Evolutionary conservation across 352 stramenopile species (phyloP), one percentile per base, ranked within the genome.

Genomic region (Pythium volutum): DNA sequence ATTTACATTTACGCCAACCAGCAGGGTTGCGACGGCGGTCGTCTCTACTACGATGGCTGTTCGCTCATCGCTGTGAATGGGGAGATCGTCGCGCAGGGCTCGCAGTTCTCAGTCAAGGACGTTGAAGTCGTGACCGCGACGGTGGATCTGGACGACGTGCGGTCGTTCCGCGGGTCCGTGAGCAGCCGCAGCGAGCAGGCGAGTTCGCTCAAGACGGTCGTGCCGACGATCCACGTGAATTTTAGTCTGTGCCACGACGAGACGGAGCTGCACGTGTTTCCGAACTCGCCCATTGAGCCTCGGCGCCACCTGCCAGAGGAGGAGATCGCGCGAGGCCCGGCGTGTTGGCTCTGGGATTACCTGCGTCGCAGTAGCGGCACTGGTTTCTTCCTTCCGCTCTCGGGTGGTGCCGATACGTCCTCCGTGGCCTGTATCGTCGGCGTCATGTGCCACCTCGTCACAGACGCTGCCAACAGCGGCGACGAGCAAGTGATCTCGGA

Each of bases 281-380:
- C 53, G 3, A 83, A 71, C n/a, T 54, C 73, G n/a, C 62, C 69
- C 8, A 81, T 97, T 48, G 59, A 89, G 6, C 69, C 96, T 10
- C 80, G 76, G 22, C 86, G 93, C 67, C 83, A 97, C 59, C 69
- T 76, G 6, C 91, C 96, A 2, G 95, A 99, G 67, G 96, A 99
- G 72, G 97, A 99, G 69, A 99, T 98, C 72, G 97, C 89, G 34
- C 77, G 98, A 2, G 97, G 97, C 5, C 97, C 97, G 2, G 97
- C 97, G 4, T 99, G 96, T 73, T 99, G 97, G 97, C 72, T 99
- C 33, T 99, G 97, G 97, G 97, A 99, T 76, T 99, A 99, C 74
- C 65, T 99, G 43, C 88, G 97, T 51, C 82, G 97, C 42, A 92
- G 70, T 79, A 87, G 69, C 11, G 81, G 81, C 7, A 73, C 67